phyloP scores from a whole-genome alignment of 495 filamentous ascomycete species.

The Pseudevernia furfuracea region DNA sequence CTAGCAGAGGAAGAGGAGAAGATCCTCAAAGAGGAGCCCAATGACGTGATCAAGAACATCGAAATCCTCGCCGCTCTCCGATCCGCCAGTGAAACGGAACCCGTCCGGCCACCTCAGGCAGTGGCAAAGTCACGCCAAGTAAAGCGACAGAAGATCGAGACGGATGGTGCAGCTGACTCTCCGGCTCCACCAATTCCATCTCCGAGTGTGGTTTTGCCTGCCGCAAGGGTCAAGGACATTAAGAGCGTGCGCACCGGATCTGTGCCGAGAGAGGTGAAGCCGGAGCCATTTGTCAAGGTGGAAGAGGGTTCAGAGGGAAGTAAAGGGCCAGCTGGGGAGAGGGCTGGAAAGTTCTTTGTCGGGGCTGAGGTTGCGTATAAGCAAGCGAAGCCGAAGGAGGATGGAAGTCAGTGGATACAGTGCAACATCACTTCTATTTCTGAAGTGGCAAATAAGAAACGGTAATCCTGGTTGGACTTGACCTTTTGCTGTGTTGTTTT shows the following conservation, averaged over 20 bases:
- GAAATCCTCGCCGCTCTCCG: slow-evolving; percentile 54
- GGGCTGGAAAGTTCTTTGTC: slow-evolving; percentile 50
- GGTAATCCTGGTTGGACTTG: slow-evolving; percentile 36
- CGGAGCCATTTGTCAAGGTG: slow-evolving; percentile 41
- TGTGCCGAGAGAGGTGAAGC: slow-evolving; percentile 41
- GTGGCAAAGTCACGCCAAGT: slow-evolving; percentile 49
- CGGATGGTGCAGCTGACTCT: slow-evolving; percentile 63
- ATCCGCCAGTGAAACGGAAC: slow-evolving; percentile 50
- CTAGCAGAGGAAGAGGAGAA: slow-evolving; percentile 55
- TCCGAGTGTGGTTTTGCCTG: slow-evolving; percentile 38
- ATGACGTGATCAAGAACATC: slow-evolving; percentile 52
- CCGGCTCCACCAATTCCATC: slow-evolving; percentile 48
- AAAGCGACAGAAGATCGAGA: slow-evolving; percentile 56
- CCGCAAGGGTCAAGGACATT: slow-evolving; percentile 36
- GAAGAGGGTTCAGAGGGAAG: slow-evolving; percentile 48
- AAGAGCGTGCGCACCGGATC: slow-evolving; percentile 45
- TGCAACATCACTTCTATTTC: slow-evolving; percentile 78
- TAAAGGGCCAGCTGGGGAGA: slow-evolving; percentile 44
- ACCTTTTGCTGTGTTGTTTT: slow-evolving; percentile 6
- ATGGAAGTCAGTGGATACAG: slow-evolving; percentile 78
- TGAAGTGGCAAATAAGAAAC: slow-evolving; percentile 77
- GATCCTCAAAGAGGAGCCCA: slow-evolving; percentile 50
- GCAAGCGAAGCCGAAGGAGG: slow-evolving; percentile 63
- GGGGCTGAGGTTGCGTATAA: slow-evolving; percentile 83
- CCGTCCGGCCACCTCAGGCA: slow-evolving; percentile 37